Evolutionary conservation across 441 rosid species (phyloP).

Genomic region (Croton setiger): DNA sequence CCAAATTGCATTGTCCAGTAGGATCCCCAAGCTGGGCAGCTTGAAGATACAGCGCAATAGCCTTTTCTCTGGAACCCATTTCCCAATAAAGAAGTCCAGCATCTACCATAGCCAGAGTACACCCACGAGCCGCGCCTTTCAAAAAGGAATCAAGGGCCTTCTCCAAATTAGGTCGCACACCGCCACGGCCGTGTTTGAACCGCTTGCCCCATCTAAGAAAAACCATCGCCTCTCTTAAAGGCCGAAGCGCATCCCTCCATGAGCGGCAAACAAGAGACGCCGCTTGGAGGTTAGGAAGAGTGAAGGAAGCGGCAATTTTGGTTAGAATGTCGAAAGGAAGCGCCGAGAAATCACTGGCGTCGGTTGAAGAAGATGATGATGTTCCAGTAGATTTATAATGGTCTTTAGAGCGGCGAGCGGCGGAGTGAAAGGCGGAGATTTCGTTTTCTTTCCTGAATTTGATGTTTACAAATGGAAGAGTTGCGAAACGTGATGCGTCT

Average conservation of each 20-base stretch:
- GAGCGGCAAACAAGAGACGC: slow-evolving; percentile 73
- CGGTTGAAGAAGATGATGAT: background rate
- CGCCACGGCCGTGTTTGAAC: slow-evolving; percentile 78
- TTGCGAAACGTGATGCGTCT: slow-evolving; percentile 39
- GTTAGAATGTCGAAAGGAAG: slow-evolving; percentile 65
- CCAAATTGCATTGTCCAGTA: slow-evolving; percentile 76
- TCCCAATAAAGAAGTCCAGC: slow-evolving; percentile 91
- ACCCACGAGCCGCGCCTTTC: slow-evolving; percentile 79
- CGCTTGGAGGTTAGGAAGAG: slow-evolving; percentile 53
- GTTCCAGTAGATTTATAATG: background rate
- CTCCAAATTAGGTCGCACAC: slow-evolving; percentile 52
- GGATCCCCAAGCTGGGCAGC: slow-evolving; percentile 82
- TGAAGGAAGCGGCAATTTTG: slow-evolving; percentile 63
- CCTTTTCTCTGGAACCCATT: slow-evolving; percentile 53
- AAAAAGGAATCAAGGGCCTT: slow-evolving; percentile 79
- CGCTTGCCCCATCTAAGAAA: slow-evolving; percentile 69
- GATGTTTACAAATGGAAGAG: slow-evolving; percentile 28
- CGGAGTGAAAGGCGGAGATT: background rate
- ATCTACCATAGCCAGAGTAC: slow-evolving; percentile 89
- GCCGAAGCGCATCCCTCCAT: slow-evolving; percentile 77
- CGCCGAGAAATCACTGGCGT: slow-evolving; percentile 46
- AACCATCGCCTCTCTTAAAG: slow-evolving; percentile 81
- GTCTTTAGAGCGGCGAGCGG: background rate
- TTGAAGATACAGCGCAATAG: slow-evolving; percentile 45
- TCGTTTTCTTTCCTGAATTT: background rate